A percentile compares a stretch with the other conserved stretches of the same genome.
Conservation (phyloP, 2,329 filamentous ascomycete genomes). For the Xylaria sp. region DNA sequence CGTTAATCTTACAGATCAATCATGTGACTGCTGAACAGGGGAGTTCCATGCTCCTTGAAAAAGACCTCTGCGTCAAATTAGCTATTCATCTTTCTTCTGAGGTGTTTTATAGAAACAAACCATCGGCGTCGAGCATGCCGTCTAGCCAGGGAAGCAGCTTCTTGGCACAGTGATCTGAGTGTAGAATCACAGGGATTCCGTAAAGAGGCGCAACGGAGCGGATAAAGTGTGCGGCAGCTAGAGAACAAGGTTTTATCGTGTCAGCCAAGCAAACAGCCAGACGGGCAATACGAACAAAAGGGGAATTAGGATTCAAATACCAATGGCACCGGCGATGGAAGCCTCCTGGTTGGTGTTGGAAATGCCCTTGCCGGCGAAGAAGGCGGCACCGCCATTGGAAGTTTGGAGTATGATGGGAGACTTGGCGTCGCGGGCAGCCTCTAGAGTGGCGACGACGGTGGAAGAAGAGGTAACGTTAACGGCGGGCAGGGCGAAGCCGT, state of each 20-base stretch:
- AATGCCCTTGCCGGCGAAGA: slow-evolving; percentile 92
- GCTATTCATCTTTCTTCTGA: neutral
- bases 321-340: slow-evolving; percentile 84
- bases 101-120: slow-evolving; percentile 14
- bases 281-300: neutral
- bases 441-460: slow-evolving; percentile 84
- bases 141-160: slow-evolving; percentile 99
- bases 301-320: slow-evolving; percentile 22
- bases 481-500: slow-evolving; percentile 89
- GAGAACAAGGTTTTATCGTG: slow-evolving; percentile 4
- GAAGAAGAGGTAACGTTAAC: slow-evolving; percentile 96
- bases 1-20: slow-evolving; percentile 76
- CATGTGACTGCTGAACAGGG: slow-evolving; percentile 98
- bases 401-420: slow-evolving; percentile 92
- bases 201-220: slow-evolving; percentile 87
- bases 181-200: slow-evolving; percentile 89
- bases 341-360: slow-evolving; percentile 84
- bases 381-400: slow-evolving; percentile 92
- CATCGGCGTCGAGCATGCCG: slow-evolving; percentile 70
- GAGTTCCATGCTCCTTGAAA: slow-evolving; percentile 93
- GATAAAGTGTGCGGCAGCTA: slow-evolving; percentile 91
- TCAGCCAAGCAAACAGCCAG: slow-evolving; percentile 15
- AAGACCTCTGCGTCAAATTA: slow-evolving; percentile 75
- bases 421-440: slow-evolving; percentile 93
- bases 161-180: slow-evolving; percentile 99